Percentiles rank a stretch among this genome's conserved stretches.
phyloP scores from a whole-genome alignment of 2,329 filamentous ascomycete genomes.

The Knufia fluminis region DNA sequence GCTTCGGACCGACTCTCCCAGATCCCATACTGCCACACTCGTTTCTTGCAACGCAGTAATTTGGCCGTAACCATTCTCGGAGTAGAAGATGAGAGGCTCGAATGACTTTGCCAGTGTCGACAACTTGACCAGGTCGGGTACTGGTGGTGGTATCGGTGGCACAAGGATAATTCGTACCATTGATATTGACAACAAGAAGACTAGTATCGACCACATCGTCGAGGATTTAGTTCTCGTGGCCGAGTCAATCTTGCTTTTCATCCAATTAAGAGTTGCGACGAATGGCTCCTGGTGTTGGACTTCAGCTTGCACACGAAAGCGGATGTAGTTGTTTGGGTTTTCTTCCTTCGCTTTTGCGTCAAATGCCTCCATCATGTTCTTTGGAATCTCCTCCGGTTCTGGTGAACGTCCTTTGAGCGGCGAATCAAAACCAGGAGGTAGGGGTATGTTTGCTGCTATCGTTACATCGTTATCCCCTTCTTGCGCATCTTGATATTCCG shows the following conservation, averaged over 20 bases:
- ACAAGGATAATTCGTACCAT: slow-evolving; percentile 58
- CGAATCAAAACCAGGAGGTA: slow-evolving; percentile 45
- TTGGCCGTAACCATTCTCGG: slow-evolving; percentile 76
- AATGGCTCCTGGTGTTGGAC: slow-evolving; percentile 82
- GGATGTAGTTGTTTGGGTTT: slow-evolving; percentile 56
- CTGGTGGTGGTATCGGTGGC: slow-evolving; percentile 56
- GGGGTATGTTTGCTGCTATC: slow-evolving; percentile 48
- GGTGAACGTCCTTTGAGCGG: slow-evolving; percentile 49
- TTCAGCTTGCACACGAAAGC: slow-evolving; percentile 78
- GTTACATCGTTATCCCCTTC: slow-evolving; percentile 43
- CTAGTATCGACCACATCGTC: slow-evolving; percentile 51
- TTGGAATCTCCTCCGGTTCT: slow-evolving; percentile 39
- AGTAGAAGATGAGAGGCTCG: slow-evolving; percentile 90
- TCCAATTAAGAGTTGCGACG: slow-evolving; percentile 58
- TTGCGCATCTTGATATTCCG: slow-evolving; percentile 50
- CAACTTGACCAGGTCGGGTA: slow-evolving; percentile 82
- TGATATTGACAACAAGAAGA: slow-evolving; percentile 56
- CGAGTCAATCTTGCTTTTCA: slow-evolving; percentile 50
- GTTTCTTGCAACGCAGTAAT: slow-evolving; percentile 85
- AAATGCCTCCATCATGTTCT: slow-evolving; percentile 19
- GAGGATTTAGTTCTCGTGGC: slow-evolving; percentile 63
- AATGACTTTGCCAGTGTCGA: slow-evolving; percentile 83
- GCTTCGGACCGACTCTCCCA: slow-evolving; percentile 78
- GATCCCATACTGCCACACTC: slow-evolving; percentile 86
- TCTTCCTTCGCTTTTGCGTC: slow-evolving; percentile 16